Evolutionary conservation across 495 filamentous ascomycete species (phyloP).

Genomic region (Tetracladium marchalianum): DNA sequence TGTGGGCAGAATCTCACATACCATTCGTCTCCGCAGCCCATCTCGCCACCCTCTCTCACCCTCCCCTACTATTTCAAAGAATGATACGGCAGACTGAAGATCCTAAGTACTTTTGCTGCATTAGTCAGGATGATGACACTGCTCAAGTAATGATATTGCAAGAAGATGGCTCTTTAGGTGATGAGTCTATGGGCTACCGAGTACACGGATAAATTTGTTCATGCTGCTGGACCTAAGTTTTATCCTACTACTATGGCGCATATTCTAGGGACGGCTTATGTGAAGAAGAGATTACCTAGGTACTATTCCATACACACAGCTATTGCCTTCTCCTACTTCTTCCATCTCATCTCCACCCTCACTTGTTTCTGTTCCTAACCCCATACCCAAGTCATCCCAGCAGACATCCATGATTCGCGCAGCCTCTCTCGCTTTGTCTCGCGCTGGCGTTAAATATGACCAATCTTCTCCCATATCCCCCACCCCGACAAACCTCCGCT

Average conservation of each 20-base stretch:
- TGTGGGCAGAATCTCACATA: conserved; percentile 6
- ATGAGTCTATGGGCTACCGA: conserved; percentile 10
- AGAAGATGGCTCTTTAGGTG: background rate
- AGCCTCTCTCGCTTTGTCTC: conserved; percentile 9
- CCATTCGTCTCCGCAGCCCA: conserved; percentile 4
- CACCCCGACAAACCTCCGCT: background rate
- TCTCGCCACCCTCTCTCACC: background rate
- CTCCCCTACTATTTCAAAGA: background rate
- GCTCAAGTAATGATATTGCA: conserved; percentile 3
- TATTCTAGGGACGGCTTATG: conserved; percentile 14
- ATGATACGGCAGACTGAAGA: conserved; percentile 1
- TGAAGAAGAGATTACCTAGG: conserved; percentile 8
- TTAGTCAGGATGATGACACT: background rate
- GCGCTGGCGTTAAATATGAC: conserved; percentile 10
- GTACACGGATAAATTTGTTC: conserved; percentile 13
- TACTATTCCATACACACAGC: background rate
- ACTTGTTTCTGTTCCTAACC: background rate
- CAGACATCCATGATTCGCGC: conserved; percentile 10
- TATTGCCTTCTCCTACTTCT: no score
- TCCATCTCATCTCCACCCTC: no score
- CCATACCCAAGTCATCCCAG: conserved; percentile 1
- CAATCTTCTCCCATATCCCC: background rate
- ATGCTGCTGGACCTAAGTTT: conserved; percentile 8
- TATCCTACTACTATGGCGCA: conserved; percentile 8
- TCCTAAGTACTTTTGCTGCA: background rate